A percentile compares a stretch with the other conserved stretches of the same genome.
phyloP scores from a whole-genome alignment of 345 rosid species.

The Eucalyptus lansdowneana region DNA sequence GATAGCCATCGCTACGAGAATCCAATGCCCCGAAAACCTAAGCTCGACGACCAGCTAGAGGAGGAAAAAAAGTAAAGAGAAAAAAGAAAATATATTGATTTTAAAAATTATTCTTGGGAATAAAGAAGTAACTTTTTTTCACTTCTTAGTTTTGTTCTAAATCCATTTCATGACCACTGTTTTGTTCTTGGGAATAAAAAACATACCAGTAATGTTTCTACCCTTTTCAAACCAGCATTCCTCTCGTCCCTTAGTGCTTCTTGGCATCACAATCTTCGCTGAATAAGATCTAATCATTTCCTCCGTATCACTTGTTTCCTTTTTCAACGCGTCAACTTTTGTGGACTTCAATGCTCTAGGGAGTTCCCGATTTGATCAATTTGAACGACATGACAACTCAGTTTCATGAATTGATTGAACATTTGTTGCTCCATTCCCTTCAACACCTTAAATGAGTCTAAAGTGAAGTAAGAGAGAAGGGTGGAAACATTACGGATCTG shows the following conservation, averaged over 20 bases:
- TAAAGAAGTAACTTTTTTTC: no score
- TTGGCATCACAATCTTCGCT: not conserved
- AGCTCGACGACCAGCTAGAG: fast-evolving
- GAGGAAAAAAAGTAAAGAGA: no score
- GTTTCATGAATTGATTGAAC: not conserved
- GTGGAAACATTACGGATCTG: no score
- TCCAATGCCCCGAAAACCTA: no score
- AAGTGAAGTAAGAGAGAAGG: no score
- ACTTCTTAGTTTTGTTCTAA: fast-evolving
- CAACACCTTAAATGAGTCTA: not conserved
- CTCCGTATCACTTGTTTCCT: not conserved
- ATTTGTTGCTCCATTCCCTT: not conserved
- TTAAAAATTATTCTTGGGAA: fast-evolving
- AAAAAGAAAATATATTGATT: no score
- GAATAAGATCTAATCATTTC: no score
- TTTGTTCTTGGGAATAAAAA: no score
- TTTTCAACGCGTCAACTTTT: not conserved
- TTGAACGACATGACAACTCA: not conserved
- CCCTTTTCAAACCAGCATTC: no score
- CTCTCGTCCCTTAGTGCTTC: no score
- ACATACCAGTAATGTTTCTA: no score
- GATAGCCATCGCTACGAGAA: fast-evolving
- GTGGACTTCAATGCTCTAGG: not conserved
- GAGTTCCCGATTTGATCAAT: not conserved
- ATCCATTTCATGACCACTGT: no score